A percentile compares a stretch with the other conserved stretches of the same genome.
Evolutionary conservation across 352 stramenopile species (phyloP).

Genomic region (Globisporangium echinulatum): DNA sequence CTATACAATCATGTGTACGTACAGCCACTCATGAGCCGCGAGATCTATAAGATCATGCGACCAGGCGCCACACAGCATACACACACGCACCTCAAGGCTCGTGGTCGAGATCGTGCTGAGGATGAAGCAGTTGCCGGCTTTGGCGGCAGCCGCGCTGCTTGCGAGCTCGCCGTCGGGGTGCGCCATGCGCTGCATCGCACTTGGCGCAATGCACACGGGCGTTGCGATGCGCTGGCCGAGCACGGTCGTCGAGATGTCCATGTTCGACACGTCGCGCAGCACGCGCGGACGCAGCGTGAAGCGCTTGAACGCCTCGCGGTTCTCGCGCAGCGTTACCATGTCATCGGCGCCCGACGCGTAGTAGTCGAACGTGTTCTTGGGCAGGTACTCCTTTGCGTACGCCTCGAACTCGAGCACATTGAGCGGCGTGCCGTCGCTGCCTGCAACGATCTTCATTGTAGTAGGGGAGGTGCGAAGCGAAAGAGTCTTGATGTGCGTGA

Average conservation of each 20-base stretch:
- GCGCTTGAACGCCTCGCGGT: slow-evolving; percentile 88
- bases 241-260: slow-evolving; percentile 89
- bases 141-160: slow-evolving; percentile 71
- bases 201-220: slow-evolving; percentile 90
- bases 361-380: slow-evolving; percentile 91
- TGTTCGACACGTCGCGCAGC: slow-evolving; percentile 90
- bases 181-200: slow-evolving; percentile 93
- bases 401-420: slow-evolving; percentile 90
- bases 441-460: slow-evolving; percentile 56
- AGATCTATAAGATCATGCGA: too few species aligned
- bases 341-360: slow-evolving; percentile 92
- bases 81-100: slow-evolving; percentile 61
- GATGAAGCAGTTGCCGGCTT: slow-evolving; percentile 87
- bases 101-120: slow-evolving; percentile 92
- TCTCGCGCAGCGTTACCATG: slow-evolving; percentile 77
- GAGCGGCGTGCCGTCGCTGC: slow-evolving; percentile 66
- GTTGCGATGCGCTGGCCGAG: slow-evolving; percentile 88
- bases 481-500: not conserved
- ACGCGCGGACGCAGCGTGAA: slow-evolving; percentile 93
- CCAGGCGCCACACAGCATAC: too few species aligned
- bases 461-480: not conserved
- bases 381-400: slow-evolving; percentile 83
- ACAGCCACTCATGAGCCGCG: too few species aligned
- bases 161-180: slow-evolving; percentile 92
- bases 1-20: slow-evolving; percentile 11